Evolutionary conservation across 805 yeast genomes (phyloP), one percentile per base, ranked within the genome.

Genomic region (Ogataea pini): DNA sequence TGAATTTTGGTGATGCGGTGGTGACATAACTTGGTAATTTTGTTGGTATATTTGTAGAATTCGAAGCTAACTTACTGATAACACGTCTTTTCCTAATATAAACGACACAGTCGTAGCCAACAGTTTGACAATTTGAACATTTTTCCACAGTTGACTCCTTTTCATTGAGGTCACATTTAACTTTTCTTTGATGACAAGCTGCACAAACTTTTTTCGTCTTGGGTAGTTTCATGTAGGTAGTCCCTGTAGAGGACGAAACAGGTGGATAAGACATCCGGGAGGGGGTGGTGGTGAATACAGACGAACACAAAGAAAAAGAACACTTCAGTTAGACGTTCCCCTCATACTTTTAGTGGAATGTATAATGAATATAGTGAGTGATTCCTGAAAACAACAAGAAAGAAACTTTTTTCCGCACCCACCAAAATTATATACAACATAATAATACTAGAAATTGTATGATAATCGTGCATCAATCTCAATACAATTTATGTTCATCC

Each of bases 141-240:
- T 83, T 83, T 62, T 74, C 72, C 17, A 27, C 38, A 4, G 33
- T 14, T n/a, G 51, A 47, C n/a, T 24, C 27, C 32, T 51, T 75
- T 74, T 42, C 70, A 66, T 18, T 73, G 83, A 25, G 83, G 57
- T 82, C 86, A 65, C 91, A 85, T 16, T 89, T 74, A 9, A 85
- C 89, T 56, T 85, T 85, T 29, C 90, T 70, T 4, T 82, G 74
- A 48, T 86, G 83, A 61, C 90, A 85, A 18, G 83, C 86, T 28
- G 77, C 79, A 60, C 89, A 83, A 3, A 88, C 89, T 36, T 85
- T 65, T 17, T 83, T 68, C 0, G 86, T 85, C 43, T 88, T 69
- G 42, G 86, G 79, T 50, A 79, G 61, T 51, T 73, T 76, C 58
- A 34, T 31, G n/a, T 12, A 4, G 20, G 13, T 7, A n/a, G 28